Evolutionary conservation across 2,329 filamentous ascomycete genomes (phyloP), one percentile per base, ranked within the genome.

Genomic region (Sporothrix variecibatus): DNA sequence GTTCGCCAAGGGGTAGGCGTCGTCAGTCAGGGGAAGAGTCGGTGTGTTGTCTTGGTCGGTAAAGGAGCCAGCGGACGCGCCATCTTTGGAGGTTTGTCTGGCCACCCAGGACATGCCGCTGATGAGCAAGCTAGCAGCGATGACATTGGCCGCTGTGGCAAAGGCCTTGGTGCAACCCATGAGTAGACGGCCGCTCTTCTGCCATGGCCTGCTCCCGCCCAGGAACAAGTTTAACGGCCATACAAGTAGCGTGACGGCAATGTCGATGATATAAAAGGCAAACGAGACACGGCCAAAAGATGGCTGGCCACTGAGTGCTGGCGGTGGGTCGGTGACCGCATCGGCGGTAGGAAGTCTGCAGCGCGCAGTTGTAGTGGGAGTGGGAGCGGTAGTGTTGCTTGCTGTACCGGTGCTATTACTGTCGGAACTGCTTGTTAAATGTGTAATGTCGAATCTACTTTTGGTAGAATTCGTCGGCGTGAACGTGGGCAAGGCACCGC

Each of bases 211-310:
- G 34, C 20, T n/a, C 15, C 73, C 73, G 15, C 28, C 28, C 17
- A 65, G 46, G n/a, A 64, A 68, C 34, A 67, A 40, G n/a, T 67
- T 26, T 17, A 70, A 68, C 7, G 51, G 49, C 73, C 73, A 74
- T 34, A 49, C 31, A 2, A 65, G 20, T 8, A 17, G 46, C 2
- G 62, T 67, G 17, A 74, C 17, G n/a, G 62, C 23, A 7, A 71
- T 43, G 17, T 58, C 56, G 1, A 72, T 17, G 12, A 72, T 60
- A 40, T 71, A 75, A 7, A 69, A 53, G 7, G 56, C 31, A n/a
- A 75, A 75, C 15, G 73, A 72, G 40, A 46, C 43, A n/a, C 64
- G 40, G 40, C 73, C 73, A 51, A 74, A 74, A 1, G 40, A 20
- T 9, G 73, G 73, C 73, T 72, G 73, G 70, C 53, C n/a, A 20